These are phyloP conservation scores for Calonectria pseudoreteaudii DNA, from an alignment of 2,329 filamentous ascomycete species.

Conservation along the genomic window DNA sequence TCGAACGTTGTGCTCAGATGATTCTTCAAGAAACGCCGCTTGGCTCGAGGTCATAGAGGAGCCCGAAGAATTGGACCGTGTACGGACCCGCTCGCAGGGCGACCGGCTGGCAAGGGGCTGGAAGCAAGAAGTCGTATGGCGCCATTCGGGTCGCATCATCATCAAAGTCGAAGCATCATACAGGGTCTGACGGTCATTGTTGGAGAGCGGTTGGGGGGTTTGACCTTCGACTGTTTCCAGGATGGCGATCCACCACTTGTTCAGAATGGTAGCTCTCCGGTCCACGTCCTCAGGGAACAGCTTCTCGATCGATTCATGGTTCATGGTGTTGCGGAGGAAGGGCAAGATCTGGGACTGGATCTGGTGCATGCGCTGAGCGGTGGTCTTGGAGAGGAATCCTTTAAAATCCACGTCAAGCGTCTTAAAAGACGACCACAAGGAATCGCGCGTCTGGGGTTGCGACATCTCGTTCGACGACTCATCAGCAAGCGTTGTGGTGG, in stretches of 20 bases:
- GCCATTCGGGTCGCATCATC: slow-evolving; percentile 92
- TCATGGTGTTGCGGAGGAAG: slow-evolving; percentile 78
- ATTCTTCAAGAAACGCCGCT: slow-evolving; percentile 65
- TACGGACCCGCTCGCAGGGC: slow-evolving; percentile 57
- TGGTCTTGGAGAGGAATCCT: slow-evolving; percentile 79
- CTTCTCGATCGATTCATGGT: slow-evolving; percentile 72
- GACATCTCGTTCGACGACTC: slow-evolving; percentile 61
- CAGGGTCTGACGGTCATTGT: slow-evolving; percentile 84
- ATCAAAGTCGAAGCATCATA: slow-evolving; percentile 83
- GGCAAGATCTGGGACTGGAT: slow-evolving; percentile 79
- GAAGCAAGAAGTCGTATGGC: slow-evolving; percentile 76
- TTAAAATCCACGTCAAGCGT: slow-evolving; percentile 61
- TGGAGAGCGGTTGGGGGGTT: slow-evolving; percentile 76
- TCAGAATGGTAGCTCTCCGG: slow-evolving; percentile 80
- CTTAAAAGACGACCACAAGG: slow-evolving; percentile 67
- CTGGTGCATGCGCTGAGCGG: slow-evolving; percentile 78
- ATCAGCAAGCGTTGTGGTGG: slow-evolving; percentile 52
- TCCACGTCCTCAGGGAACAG: slow-evolving; percentile 87
- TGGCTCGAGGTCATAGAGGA: slow-evolving; percentile 78
- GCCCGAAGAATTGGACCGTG: slow-evolving; percentile 62
- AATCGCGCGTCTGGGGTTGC: slow-evolving; percentile 57
- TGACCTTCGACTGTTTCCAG: slow-evolving; percentile 84
- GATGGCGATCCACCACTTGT: slow-evolving; percentile 90
- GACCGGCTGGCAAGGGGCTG: slow-evolving; percentile 70
- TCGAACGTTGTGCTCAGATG: slow-evolving; percentile 87